Conservation (phyloP, 768 basidiomycete species). For the Russula virescens region DNA sequence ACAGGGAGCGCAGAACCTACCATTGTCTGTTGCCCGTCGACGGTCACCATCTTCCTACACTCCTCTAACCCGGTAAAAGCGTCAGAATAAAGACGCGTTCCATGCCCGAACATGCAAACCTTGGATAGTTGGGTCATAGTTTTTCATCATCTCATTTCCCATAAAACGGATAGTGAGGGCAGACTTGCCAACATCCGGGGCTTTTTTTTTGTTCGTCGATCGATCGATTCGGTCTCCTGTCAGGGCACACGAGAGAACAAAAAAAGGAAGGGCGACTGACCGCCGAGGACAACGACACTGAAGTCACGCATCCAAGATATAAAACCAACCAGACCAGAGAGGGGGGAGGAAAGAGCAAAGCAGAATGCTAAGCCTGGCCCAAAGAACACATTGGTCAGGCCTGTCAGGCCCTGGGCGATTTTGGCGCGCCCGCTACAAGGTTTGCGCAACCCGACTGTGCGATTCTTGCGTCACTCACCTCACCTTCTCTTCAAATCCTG, state of each 20-base stretch:
- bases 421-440: no score
- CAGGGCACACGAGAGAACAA: neutral
- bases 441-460: no score
- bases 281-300: slow-evolving; percentile 76
- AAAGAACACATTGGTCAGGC: no score
- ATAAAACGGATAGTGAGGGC: slow-evolving; percentile 79
- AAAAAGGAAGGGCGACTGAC: slow-evolving; percentile 36
- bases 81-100: neutral
- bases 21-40: slow-evolving; percentile 58
- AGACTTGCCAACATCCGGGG: slow-evolving; percentile 87
- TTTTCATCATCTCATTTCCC: slow-evolving; percentile 63
- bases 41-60: slow-evolving; percentile 57
- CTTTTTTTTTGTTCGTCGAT: slow-evolving; percentile 32
- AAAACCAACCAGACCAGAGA: slow-evolving; percentile 14
- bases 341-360: neutral
- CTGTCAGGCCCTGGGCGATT: no score
- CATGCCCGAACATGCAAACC: slow-evolving; percentile 36
- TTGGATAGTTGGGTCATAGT: slow-evolving; percentile 83
- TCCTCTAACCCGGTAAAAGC: slow-evolving; percentile 47
- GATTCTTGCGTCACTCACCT: no score
- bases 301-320: slow-evolving; percentile 53
- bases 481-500: no score
- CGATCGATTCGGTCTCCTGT: no score
- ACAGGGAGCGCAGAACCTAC: slow-evolving; percentile 38
- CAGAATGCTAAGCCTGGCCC: no score